A percentile compares a stretch with the other conserved stretches of the same genome.
These are phyloP conservation scores for Kuraishia molischiana DNA, from an alignment of 805 yeast genomes.

Conservation along the genomic window DNA sequence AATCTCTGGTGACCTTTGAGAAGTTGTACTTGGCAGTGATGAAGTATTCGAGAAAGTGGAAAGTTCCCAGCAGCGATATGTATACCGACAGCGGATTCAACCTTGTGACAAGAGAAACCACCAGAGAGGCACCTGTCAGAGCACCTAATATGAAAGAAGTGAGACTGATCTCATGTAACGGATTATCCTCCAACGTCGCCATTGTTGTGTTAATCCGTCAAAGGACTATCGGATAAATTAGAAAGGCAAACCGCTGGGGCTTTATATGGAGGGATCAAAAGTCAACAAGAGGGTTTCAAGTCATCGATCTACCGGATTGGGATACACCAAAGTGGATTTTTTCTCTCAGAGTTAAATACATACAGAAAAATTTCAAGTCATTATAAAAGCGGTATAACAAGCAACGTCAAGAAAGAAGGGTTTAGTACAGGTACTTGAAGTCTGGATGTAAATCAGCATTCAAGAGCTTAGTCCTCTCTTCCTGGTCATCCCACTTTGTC, in stretches of 20 bases:
- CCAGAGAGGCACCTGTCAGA: conserved; percentile 27
- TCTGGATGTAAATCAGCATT: conserved; percentile 30
- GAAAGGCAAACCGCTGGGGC: too few relatives aligned
- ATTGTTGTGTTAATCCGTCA: too few relatives aligned
- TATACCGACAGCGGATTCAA: conserved; percentile 35
- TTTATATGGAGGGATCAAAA: too few relatives aligned
- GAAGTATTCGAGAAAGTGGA: conserved; percentile 78
- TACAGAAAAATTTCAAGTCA: too few relatives aligned
- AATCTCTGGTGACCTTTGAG: conserved; percentile 55
- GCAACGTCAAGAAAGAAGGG: too few relatives aligned
- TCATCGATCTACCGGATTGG: too few relatives aligned
- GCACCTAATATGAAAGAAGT: conserved; percentile 37
- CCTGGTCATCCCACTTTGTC: conserved; percentile 15
- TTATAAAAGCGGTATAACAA: too few relatives aligned
- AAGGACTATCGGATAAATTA: too few relatives aligned
- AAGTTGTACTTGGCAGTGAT: conserved; percentile 72
- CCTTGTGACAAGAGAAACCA: conserved; percentile 14
- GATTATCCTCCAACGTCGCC: conserved; percentile 25
- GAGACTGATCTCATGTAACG: conserved; percentile 29
- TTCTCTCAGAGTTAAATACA: too few relatives aligned
- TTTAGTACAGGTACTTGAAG: conserved; percentile 34
- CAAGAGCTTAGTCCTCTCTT: conserved; percentile 19
- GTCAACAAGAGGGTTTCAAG: too few relatives aligned
- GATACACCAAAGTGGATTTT: too few relatives aligned
- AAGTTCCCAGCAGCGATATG: conserved; percentile 40